Conservation (phyloP, 768 basidiomycete genomes). For the Tricholoma flavovirens region DNA sequence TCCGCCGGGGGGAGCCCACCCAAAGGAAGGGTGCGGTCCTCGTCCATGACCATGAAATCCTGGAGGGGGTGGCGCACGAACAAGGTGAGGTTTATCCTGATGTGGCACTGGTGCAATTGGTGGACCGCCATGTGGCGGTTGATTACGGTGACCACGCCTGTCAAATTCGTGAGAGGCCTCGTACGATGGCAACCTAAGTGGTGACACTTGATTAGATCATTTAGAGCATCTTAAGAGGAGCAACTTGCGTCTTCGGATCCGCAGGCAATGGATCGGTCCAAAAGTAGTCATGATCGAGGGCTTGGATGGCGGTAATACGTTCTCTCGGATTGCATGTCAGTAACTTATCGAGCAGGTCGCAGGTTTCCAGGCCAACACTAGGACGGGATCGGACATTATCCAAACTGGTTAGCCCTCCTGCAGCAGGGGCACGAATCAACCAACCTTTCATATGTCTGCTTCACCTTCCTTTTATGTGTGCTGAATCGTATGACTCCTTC, state of each 20-base stretch:
- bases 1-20: neutral
- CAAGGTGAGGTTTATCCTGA: neutral
- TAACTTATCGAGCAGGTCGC: constrained; percentile 77
- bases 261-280: constrained; percentile 88
- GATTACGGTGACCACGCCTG: constrained; percentile 18
- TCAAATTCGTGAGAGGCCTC: constrained; percentile 77
- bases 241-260: constrained; percentile 69
- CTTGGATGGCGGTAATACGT: constrained; percentile 78
- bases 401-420: constrained; percentile 7
- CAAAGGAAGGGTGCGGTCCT: neutral
- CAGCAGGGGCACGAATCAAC: constrained; percentile 17
- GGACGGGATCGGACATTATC: neutral
- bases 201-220: neutral
- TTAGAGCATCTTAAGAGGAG: neutral
- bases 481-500: constrained; percentile 69
- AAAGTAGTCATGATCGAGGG: constrained; percentile 91
- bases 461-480: constrained; percentile 48
- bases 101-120: neutral
- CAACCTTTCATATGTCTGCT: constrained; percentile 54
- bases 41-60: neutral
- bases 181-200: constrained; percentile 59
- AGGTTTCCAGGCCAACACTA: constrained; percentile 68
- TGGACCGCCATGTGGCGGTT: constrained; percentile 8
- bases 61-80: neutral
- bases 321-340: constrained; percentile 79